A percentile compares a stretch with the other conserved stretches of the same genome.
These are phyloP conservation scores for Tylopilus plumbeoviolaceoides DNA, from an alignment of 768 basidiomycete genomes.

Conservation along the genomic window DNA sequence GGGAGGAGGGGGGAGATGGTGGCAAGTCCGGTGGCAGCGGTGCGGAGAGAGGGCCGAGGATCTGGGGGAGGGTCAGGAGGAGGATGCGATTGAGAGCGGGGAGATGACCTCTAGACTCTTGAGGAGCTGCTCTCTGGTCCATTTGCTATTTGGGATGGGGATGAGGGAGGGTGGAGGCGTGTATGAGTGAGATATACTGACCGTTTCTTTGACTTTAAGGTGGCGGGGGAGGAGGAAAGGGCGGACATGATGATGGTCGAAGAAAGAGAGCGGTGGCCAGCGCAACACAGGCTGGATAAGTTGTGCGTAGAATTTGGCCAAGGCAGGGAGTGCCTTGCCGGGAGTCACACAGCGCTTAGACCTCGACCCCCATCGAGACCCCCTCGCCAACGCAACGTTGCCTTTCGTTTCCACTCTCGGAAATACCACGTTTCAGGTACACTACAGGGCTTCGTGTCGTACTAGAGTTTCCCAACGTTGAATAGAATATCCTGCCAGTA, in stretches of 20 bases:
- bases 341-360: constrained; percentile 36
- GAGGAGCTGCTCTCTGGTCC: constrained; percentile 37
- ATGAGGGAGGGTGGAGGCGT: constrained; percentile 8
- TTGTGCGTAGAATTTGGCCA: constrained; percentile 33
- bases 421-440: constrained; percentile 12
- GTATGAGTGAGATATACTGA: constrained; percentile 15
- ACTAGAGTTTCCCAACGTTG: too few species aligned
- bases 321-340: constrained; percentile 24
- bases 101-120: constrained; percentile 37
- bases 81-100: background rate
- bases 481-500: too few species aligned
- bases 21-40: constrained; percentile 44
- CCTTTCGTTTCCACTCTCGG: too few species aligned
- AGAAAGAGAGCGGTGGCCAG: constrained; percentile 37
- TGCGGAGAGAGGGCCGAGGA: constrained; percentile 36
- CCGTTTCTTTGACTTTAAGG: constrained; percentile 33
- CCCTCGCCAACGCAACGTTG: constrained; percentile 1
- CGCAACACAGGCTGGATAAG: constrained; percentile 40
- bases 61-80: constrained; percentile 31
- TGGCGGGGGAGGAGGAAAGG: constrained; percentile 21
- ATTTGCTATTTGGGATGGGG: constrained; percentile 25
- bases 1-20: constrained; percentile 43
- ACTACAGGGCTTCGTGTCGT: too few species aligned
- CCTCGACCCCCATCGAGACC: background rate
- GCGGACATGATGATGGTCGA: constrained; percentile 36